These are phyloP conservation scores for Kodamaea sp. DNA, from an alignment of 1,139 yeast genomes.

Conservation along the genomic window DNA sequence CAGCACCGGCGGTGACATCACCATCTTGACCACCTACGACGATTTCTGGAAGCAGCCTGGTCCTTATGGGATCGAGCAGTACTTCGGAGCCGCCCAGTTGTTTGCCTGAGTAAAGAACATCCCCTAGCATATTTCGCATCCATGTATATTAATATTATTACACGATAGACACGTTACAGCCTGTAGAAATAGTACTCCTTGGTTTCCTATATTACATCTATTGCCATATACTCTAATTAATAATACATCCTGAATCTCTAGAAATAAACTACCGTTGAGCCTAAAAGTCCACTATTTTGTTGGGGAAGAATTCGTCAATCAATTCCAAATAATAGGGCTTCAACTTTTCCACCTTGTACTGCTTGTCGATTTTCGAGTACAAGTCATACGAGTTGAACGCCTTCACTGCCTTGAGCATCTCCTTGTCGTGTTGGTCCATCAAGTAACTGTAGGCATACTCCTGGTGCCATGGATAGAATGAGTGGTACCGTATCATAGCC, in stretches of 20 bases:
- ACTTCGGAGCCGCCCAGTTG: conserved; percentile 67
- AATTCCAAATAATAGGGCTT: conserved; percentile 61
- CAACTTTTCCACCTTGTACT: conserved; percentile 49
- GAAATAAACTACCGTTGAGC: no score
- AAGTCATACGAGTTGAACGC: conserved; percentile 70
- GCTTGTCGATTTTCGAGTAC: conserved; percentile 60
- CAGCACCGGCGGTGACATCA: conserved; percentile 57
- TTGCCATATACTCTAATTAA: not conserved
- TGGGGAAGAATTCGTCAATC: conserved; percentile 69
- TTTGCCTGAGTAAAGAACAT: conserved; percentile 19
- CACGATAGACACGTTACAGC: not conserved
- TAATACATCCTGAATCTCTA: not conserved
- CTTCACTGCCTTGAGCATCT: conserved; percentile 64
- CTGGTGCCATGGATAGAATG: conserved; percentile 77
- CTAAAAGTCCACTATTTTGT: conserved; percentile 56
- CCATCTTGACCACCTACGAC: conserved; percentile 73
- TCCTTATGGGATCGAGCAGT: conserved; percentile 78
- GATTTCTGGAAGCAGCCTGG: conserved; percentile 93
- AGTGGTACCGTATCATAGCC: conserved; percentile 76
- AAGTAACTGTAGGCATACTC: conserved; percentile 65
- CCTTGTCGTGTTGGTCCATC: conserved; percentile 64
- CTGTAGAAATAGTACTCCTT: not conserved
- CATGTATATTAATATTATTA: conserved; percentile 1
- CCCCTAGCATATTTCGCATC: no score
- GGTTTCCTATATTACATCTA: not conserved